Conservation (phyloP, 257 asterid species). For the Nicotiana noctiflora region DNA sequence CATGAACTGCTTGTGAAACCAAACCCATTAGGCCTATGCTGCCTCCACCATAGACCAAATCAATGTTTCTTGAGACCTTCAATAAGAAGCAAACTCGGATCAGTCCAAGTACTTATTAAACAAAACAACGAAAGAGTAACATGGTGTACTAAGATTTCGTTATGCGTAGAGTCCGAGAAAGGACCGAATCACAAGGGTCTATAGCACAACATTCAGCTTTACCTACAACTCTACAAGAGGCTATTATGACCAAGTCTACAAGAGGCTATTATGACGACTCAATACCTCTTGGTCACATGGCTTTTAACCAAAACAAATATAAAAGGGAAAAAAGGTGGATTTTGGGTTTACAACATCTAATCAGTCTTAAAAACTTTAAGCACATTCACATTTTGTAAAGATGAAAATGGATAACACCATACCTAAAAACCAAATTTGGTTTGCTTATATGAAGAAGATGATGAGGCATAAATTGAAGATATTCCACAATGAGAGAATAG, state of each 20-base stretch:
- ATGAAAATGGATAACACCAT: neutral
- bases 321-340: too few species aligned
- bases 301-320: too few species aligned
- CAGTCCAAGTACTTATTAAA: constrained; percentile 3
- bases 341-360: neutral
- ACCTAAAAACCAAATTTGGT: neutral
- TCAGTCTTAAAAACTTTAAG: neutral
- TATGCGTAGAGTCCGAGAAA: too few species aligned
- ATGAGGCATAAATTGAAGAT: constrained; percentile 16
- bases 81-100: constrained; percentile 13
- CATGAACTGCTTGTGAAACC: constrained; percentile 91
- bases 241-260: too few species aligned
- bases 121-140: neutral
- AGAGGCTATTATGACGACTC: too few species aligned
- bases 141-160: too few species aligned
- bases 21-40: constrained; percentile 97
- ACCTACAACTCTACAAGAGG: too few species aligned
- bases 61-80: constrained; percentile 64
- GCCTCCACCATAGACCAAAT: constrained; percentile 97
- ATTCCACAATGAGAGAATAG: neutral
- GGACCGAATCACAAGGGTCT: too few species aligned
- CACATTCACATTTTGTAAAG: constrained; percentile 10
- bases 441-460: constrained; percentile 26
- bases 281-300: neutral
- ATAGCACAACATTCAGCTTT: too few species aligned